Percentiles rank a stretch among this genome's conserved stretches.
phyloP scores from a whole-genome alignment of 768 basidiomycete species.

The Lactarius akahatsu region DNA sequence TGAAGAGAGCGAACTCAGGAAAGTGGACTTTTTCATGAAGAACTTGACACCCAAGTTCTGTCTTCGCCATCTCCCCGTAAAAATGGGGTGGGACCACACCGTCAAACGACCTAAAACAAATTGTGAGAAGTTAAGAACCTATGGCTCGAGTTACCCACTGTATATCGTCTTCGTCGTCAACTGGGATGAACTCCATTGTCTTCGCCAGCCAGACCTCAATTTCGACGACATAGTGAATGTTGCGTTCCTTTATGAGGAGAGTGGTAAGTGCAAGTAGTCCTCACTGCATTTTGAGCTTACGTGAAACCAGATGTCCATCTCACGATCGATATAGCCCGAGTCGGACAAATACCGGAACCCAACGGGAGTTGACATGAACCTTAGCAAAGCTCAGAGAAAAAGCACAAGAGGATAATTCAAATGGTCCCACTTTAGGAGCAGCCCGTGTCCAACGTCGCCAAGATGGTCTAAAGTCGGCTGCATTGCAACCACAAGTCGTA shows the following conservation, averaged over 20 bases:
- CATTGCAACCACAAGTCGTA: constrained; percentile 91
- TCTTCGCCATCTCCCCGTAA: constrained; percentile 97
- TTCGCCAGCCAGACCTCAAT: constrained; percentile 89
- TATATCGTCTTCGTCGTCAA: constrained; percentile 63
- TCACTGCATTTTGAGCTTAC: constrained; percentile 44
- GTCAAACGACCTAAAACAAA: constrained; percentile 61
- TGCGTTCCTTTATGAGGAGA: constrained; percentile 67
- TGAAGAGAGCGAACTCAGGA: constrained; percentile 84
- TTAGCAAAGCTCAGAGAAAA: constrained; percentile 35
- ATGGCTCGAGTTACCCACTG: constrained; percentile 39
- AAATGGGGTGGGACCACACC: constrained; percentile 92
- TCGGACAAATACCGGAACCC: constrained; percentile 93
- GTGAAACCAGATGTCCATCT: constrained; percentile 96
- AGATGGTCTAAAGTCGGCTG: constrained; percentile 94
- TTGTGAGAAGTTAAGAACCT: neutral
- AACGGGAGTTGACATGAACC: constrained; percentile 91
- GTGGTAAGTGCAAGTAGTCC: constrained; percentile 18
- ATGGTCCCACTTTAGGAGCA: constrained; percentile 74
- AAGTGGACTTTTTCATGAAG: constrained; percentile 91
- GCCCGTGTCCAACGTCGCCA: constrained; percentile 85
- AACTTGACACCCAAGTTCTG: constrained; percentile 89
- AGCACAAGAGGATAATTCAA: neutral
- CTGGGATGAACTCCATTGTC: constrained; percentile 56
- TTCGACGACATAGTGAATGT: constrained; percentile 89
- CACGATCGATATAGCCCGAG: constrained; percentile 88